Conservation (phyloP, 2,329 filamentous ascomycete genomes). For the Monilinia vaccinii-corymbosi region DNA sequence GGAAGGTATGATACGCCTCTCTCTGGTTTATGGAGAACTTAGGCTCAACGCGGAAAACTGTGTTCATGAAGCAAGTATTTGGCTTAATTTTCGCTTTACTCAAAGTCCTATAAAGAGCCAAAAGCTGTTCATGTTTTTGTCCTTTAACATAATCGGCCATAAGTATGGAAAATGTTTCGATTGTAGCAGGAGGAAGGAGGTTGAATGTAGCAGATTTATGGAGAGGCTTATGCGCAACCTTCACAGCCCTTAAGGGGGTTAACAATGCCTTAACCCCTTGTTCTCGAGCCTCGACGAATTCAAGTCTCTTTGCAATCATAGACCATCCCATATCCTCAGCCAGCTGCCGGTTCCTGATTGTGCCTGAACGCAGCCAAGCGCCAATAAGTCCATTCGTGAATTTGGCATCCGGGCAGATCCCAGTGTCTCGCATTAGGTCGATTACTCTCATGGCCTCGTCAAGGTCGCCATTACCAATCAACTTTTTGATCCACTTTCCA, state of each 20-base stretch:
- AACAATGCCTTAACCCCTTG: slow-evolving; percentile 2
- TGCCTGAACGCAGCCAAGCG: slow-evolving; percentile 62
- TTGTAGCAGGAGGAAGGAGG: slow-evolving; percentile 50
- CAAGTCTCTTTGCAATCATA: slow-evolving; percentile 63
- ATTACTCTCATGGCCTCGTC: slow-evolving; percentile 65
- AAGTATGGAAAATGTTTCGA: slow-evolving; percentile 71
- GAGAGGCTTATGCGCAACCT: slow-evolving; percentile 12
- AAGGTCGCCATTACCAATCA: slow-evolving; percentile 63
- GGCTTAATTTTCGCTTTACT: slow-evolving; percentile 53
- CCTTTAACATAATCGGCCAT: slow-evolving; percentile 62
- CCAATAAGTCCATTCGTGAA: slow-evolving; percentile 78
- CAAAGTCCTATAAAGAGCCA: slow-evolving; percentile 54
- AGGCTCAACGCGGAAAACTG: slow-evolving; percentile 48
- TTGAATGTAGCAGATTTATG: slow-evolving; percentile 29
- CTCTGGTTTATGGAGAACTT: slow-evolving; percentile 1
- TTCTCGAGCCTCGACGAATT: slow-evolving; percentile 45
- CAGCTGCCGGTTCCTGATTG: slow-evolving; percentile 42
- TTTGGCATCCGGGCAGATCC: slow-evolving; percentile 58
- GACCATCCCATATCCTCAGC: slow-evolving; percentile 65
- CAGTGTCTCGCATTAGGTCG: slow-evolving; percentile 62
- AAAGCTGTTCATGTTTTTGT: slow-evolving; percentile 46
- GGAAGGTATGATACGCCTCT: background rate
- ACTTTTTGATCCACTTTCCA: slow-evolving; percentile 78
- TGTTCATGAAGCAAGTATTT: slow-evolving; percentile 71
- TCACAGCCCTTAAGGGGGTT: slow-evolving; percentile 13